Evolutionary conservation across 192 early-diverging fungal species (phyloP).

Genomic region (Piromyces sp.): DNA sequence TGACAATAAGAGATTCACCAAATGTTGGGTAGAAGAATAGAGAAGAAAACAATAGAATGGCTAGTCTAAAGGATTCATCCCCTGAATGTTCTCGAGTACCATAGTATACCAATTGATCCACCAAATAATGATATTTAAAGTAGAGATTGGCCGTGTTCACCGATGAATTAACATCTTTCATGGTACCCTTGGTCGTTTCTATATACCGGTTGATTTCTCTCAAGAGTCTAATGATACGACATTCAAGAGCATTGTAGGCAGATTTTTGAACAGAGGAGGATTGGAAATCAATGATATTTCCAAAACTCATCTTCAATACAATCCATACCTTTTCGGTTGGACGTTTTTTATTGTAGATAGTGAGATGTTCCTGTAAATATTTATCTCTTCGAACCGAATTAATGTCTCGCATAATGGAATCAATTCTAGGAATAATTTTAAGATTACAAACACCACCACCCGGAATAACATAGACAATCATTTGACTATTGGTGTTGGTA

Average conservation of each 20-base stretch:
- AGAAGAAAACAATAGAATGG: conserved; percentile 46
- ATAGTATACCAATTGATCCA: conserved; percentile 58
- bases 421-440: neutral
- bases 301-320: neutral
- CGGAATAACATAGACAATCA: neutral
- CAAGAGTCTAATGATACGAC: conserved; percentile 38
- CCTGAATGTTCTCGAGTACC: conserved; percentile 55
- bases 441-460: neutral
- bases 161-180: neutral
- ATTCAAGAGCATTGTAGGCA: conserved; percentile 42
- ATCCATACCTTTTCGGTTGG: neutral
- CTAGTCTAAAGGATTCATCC: conserved; percentile 50
- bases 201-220: conserved; percentile 25
- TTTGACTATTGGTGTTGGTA: neutral
- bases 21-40: neutral
- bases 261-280: conserved; percentile 48
- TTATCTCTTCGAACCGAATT: neutral
- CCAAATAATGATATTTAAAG: conserved; percentile 51
- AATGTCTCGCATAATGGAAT: neutral
- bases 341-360: neutral
- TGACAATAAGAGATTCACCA: neutral
- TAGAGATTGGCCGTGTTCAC: conserved; percentile 17
- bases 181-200: neutral
- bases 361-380: neutral
- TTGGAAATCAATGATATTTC: conserved; percentile 5